Percentiles rank a stretch among this genome's conserved stretches.
Evolutionary conservation across 2,329 filamentous ascomycete genomes (phyloP).

Genomic region (Xylaria sp.): DNA sequence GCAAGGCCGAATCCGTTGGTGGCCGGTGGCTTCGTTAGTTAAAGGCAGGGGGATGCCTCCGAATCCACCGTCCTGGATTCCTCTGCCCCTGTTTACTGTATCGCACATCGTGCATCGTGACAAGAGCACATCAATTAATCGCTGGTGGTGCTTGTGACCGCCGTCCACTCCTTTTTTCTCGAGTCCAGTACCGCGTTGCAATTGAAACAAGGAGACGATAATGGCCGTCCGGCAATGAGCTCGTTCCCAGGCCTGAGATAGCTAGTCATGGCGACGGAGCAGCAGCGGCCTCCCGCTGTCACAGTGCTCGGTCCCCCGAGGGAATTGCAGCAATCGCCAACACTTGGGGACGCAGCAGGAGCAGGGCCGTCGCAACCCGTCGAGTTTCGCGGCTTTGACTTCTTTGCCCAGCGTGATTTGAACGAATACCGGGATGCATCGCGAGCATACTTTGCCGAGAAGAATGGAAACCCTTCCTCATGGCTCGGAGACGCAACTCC

Average conservation of each 20-base stretch:
- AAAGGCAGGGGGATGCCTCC: slow-evolving; percentile 26
- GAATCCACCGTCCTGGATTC: slow-evolving; percentile 13
- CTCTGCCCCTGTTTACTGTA: slow-evolving; percentile 14
- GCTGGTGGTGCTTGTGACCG: slow-evolving; percentile 38
- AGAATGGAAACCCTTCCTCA: slow-evolving; percentile 41
- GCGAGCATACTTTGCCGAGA: slow-evolving; percentile 44
- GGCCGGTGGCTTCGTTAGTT: slow-evolving; percentile 14
- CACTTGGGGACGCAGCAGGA: slow-evolving; percentile 15
- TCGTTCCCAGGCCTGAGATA: slow-evolving; percentile 32
- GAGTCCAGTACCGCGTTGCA: neutral
- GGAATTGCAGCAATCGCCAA: slow-evolving; percentile 33
- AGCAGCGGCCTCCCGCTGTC: slow-evolving; percentile 32
- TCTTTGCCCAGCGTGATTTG: slow-evolving; percentile 49
- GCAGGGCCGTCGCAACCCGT: slow-evolving; percentile 35
- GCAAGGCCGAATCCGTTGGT: slow-evolving; percentile 24
- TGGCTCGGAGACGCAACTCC: slow-evolving; percentile 51
- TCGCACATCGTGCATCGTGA: slow-evolving; percentile 12
- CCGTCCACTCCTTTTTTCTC: slow-evolving; percentile 43
- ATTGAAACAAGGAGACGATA: neutral
- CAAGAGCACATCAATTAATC: slow-evolving; percentile 2
- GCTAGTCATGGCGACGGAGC: slow-evolving; percentile 42
- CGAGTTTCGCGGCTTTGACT: slow-evolving; percentile 50
- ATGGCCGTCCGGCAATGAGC: slow-evolving; percentile 40
- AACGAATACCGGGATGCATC: slow-evolving; percentile 47
- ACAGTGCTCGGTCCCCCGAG: slow-evolving; percentile 35